Percentiles rank a stretch among this genome's conserved stretches.
phyloP scores from a whole-genome alignment of 73 alveolate genomes.

The Paramecium primaurelia region DNA sequence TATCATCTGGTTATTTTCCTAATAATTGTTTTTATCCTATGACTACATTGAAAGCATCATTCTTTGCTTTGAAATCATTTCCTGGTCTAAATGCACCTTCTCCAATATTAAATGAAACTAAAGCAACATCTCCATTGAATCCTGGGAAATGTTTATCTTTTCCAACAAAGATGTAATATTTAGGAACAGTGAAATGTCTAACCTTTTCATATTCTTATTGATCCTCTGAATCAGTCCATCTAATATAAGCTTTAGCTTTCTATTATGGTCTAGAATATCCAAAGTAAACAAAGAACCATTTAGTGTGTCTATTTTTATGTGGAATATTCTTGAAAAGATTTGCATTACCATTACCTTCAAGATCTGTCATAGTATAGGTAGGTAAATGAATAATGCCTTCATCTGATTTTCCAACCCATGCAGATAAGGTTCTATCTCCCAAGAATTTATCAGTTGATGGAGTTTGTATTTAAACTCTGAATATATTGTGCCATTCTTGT shows the following conservation, averaged over 20 bases:
- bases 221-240: slow-evolving; percentile 28
- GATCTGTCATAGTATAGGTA: background rate
- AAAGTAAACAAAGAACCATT: slow-evolving; percentile 47
- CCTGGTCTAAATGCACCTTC: slow-evolving; percentile 42
- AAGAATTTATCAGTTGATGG: slow-evolving; percentile 32
- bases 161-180: slow-evolving; percentile 10
- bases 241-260: slow-evolving; percentile 18
- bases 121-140: background rate
- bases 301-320: background rate
- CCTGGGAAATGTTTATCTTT: slow-evolving; percentile 43
- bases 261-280: background rate
- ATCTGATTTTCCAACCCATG: slow-evolving; percentile 27
- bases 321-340: slow-evolving; percentile 14
- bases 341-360: slow-evolving; percentile 25
- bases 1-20: slow-evolving; percentile 22
- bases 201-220: background rate
- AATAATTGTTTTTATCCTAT: background rate
- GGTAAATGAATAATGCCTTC: slow-evolving; percentile 2
- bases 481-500: slow-evolving; percentile 19
- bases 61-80: slow-evolving; percentile 19
- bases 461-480: background rate
- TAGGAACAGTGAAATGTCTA: slow-evolving; percentile 34
- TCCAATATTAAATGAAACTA: background rate
- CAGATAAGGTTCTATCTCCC: slow-evolving; percentile 38
- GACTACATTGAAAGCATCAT: background rate